Evolutionary conservation across 1,284 basidiomycete genomes (phyloP), one percentile per base, ranked within the genome.

Genomic region (Malassezia psittaci): DNA sequence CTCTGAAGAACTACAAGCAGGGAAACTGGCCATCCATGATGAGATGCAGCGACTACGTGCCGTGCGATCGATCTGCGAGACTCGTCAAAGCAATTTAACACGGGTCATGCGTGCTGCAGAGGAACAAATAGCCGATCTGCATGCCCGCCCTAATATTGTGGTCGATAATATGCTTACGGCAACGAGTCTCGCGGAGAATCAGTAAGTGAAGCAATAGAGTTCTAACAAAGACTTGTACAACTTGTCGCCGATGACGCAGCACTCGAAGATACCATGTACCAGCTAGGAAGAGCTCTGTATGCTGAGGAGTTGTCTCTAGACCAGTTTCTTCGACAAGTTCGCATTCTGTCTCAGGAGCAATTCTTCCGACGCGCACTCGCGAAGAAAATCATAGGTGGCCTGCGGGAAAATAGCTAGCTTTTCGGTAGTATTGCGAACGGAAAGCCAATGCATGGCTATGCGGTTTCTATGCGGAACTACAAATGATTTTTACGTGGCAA

Each of bases 231-330:
- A 43, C 79, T 98, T 21, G 83, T 96, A 63, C 88, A 94, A 72
- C 80, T 98, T 19, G 85, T 96, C 7, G 90, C 94, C n/a, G 94
- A 98, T 75, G 94, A 98, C 76, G 90, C 91, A 66, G 90, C 93
- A 0, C 89, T 98, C 67, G 90, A 96, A 76, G 94, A 98, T 76
- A 93, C 93, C 24, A 86, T 96, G 58, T 98, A 96, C 77, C 91
- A 98, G 74, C 81, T 99, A 49, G 89, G 91, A 54, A 83, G 91
- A 54, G 93, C 90, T 3, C 79, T 99, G 61, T 93, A 93, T 70
- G 81, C 86, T 42, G 91, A 93, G 9, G 63, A 62, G 33, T 59
- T 74, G 35, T 61, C 67, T 36, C 50, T 72, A 43, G 72, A 69
- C 8, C 52, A 53, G 19, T 73, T 70, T 51, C 57, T 74, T 48